These are phyloP conservation scores for Flaveria floridana DNA, from an alignment of 140 eudicot species.

Conservation along the genomic window DNA sequence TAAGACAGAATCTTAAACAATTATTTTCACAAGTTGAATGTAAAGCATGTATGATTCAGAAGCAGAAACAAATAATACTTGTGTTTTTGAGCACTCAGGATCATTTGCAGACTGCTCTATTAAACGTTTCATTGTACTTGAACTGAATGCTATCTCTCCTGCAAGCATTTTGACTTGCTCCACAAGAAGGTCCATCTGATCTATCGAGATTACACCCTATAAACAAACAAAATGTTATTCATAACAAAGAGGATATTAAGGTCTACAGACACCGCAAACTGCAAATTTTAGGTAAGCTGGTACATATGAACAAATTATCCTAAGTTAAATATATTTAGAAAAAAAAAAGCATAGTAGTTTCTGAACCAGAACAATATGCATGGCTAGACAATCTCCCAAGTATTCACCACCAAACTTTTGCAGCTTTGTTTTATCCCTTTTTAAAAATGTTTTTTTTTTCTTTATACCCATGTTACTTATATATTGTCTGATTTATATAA, in stretches of 20 bases:
- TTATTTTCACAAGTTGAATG: background rate
- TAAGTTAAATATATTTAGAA: background rate
- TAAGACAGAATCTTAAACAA: background rate
- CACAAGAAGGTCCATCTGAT: conserved; percentile 88
- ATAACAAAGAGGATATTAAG: background rate
- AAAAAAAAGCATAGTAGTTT: background rate
- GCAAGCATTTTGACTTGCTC: conserved; percentile 99
- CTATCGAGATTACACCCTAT: conserved; percentile 68
- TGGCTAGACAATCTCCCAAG: background rate
- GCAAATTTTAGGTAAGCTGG: background rate
- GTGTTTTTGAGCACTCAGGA: conserved; percentile 74
- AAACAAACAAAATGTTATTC: conserved; percentile 24
- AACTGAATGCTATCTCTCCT: conserved; percentile 92
- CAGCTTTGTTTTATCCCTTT: background rate
- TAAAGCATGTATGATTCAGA: background rate
- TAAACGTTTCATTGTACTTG: conserved; percentile 93
- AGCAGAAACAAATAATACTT: conserved; percentile 45
- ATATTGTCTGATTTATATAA: background rate
- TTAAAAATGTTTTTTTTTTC: background rate
- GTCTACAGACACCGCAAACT: background rate
- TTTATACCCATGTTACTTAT: background rate
- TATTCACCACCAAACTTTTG: background rate
- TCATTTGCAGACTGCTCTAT: conserved; percentile 83
- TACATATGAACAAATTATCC: background rate
- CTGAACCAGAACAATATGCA: background rate